phyloP scores from a whole-genome alignment of 2,329 filamentous ascomycete species.

The Fusarium setosum region DNA sequence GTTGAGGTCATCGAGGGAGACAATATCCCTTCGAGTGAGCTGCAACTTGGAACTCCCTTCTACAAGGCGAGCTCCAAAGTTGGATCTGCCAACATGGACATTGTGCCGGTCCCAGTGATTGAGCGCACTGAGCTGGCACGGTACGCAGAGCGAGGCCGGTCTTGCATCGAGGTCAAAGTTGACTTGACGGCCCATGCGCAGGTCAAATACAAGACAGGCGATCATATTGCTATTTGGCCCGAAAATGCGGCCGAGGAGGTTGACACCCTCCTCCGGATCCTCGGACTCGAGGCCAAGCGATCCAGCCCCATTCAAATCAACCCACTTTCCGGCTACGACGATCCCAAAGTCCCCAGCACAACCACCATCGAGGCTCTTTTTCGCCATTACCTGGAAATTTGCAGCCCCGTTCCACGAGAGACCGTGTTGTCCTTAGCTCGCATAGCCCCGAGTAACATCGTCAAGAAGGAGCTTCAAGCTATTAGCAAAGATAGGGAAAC shows the following conservation, averaged over 20 bases:
- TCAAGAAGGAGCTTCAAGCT: background rate
- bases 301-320: background rate
- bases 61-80: background rate
- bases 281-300: background rate
- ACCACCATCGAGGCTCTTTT: background rate
- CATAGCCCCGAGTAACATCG: fast-evolving
- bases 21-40: background rate
- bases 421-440: background rate
- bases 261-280: background rate
- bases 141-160: background rate
- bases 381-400: background rate
- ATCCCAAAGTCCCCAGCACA: background rate
- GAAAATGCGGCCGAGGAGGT: background rate
- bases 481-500: background rate
- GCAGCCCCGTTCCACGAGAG: background rate
- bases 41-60: constrained; percentile 1
- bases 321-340: constrained; percentile 1
- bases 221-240: background rate
- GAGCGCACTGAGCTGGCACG: background rate
- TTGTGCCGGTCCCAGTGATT: constrained; percentile 6
- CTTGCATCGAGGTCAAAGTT: constrained; percentile 16
- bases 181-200: background rate
- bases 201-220: background rate
- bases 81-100: background rate
- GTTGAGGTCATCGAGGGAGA: background rate